These are phyloP conservation scores for Plasmodium adleri DNA, from an alignment of 169 alveolate species.

Conservation along the genomic window DNA sequence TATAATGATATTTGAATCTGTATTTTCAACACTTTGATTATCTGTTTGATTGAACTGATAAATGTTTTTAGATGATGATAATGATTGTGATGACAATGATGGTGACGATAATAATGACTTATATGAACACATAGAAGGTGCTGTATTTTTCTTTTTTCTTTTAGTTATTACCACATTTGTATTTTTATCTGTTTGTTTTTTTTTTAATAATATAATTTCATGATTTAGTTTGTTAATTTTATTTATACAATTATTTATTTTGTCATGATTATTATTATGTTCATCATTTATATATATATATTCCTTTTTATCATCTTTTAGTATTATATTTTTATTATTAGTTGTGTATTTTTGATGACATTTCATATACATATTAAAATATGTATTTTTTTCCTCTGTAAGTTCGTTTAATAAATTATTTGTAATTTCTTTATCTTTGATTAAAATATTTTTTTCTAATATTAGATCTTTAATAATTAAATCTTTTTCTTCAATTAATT, in stretches of 20 bases:
- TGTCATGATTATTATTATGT: not conserved
- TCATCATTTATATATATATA: not conserved
- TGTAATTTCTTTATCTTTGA: slow-evolving; percentile 11
- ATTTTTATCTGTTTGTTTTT: not conserved
- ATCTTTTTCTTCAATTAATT: not conserved
- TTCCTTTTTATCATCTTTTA: not conserved
- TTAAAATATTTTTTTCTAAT: not conserved
- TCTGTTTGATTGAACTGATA: no score
- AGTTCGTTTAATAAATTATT: slow-evolving; percentile 3
- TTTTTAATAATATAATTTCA: slow-evolving; percentile 23
- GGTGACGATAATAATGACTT: no score
- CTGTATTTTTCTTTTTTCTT: not conserved
- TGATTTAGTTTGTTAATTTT: slow-evolving; percentile 20
- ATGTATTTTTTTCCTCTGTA: not conserved
- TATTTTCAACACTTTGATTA: no score
- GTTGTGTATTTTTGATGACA: not conserved
- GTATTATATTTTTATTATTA: not conserved
- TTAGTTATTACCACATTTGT: no score
- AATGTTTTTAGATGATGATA: no score
- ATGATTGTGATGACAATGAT: no score
- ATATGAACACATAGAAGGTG: not conserved
- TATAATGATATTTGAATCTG: no score
- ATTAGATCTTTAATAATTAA: slow-evolving; percentile 4
- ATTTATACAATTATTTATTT: slow-evolving; percentile 24
- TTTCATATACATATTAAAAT: slow-evolving; percentile 4